Conservation (phyloP, 257 asterid species). For the Solanum ossicruentum region DNA sequence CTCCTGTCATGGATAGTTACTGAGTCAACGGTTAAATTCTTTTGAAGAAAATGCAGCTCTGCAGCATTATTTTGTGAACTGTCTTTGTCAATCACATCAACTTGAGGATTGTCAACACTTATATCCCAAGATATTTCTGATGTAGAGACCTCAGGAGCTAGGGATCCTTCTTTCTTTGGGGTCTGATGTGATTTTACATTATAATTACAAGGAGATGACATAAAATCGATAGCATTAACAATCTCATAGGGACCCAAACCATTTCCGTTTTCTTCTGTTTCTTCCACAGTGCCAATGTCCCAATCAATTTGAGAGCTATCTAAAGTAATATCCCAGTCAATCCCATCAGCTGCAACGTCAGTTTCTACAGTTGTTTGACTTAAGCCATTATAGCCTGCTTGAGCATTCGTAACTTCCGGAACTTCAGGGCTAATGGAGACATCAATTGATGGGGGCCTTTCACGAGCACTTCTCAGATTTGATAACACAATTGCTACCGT, state of each 20-base stretch:
- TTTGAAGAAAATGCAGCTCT: conserved; percentile 16
- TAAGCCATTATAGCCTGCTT: conserved; percentile 21
- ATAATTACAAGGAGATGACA: conserved; percentile 34
- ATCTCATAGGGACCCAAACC: conserved; percentile 95
- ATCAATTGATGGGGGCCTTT: conserved; percentile 58
- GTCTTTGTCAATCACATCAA: conserved; percentile 27
- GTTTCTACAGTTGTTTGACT: conserved; percentile 15
- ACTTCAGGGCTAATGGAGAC: conserved; percentile 49
- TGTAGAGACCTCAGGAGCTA: conserved; percentile 28
- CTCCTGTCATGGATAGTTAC: conserved; percentile 46
- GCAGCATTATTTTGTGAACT: conserved; percentile 13
- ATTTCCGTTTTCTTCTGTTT: conserved; percentile 65
- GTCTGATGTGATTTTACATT: conserved; percentile 18
- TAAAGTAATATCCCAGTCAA: conserved; percentile 83
- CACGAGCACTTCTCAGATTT: conserved; percentile 43
- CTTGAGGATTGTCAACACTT: conserved; percentile 46
- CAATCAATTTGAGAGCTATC: conserved; percentile 87
- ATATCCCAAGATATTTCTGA: conserved; percentile 78
- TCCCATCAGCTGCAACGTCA: conserved; percentile 33
- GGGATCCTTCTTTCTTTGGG: conserved; percentile 18
- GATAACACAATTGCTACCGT: conserved; percentile 31
- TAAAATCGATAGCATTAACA: conserved; percentile 66
- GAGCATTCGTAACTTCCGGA: conserved; percentile 18
- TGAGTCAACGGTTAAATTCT: conserved; percentile 17
- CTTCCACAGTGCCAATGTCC: conserved; percentile 71